These are phyloP conservation scores for Sphenostylis stenocarpa DNA, from an alignment of 306 rosid species.

Conservation along the genomic window DNA sequence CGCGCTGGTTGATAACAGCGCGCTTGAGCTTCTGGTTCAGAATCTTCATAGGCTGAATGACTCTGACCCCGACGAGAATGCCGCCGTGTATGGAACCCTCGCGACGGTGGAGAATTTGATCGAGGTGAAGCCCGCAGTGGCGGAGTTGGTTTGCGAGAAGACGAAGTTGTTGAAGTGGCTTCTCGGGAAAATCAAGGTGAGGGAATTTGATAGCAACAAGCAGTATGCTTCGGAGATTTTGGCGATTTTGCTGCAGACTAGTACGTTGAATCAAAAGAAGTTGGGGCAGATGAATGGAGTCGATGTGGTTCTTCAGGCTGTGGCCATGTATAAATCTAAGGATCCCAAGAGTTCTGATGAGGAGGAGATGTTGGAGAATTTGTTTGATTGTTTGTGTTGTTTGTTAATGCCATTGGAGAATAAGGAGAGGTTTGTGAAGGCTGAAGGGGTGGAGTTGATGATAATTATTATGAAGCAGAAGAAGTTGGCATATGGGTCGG, in stretches of 20 bases:
- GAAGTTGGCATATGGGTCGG: conserved; percentile 93
- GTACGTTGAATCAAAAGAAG: conserved; percentile 72
- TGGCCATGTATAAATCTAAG: conserved; percentile 89
- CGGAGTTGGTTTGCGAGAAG: conserved; percentile 82
- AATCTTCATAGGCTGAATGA: conserved; percentile 69
- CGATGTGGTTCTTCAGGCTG: conserved; percentile 90
- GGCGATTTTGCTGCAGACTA: conserved; percentile 87
- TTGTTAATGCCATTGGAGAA: conserved; percentile 92
- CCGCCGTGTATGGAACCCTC: conserved; percentile 66
- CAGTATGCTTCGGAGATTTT: conserved; percentile 92
- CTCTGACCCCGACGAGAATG: conserved; percentile 71
- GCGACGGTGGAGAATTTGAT: conserved; percentile 86
- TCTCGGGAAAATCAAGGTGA: conserved; percentile 83
- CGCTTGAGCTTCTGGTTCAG: conserved; percentile 77
- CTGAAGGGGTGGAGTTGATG: conserved; percentile 98
- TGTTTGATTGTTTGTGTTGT: conserved; percentile 93
- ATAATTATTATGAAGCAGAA: conserved; percentile 92
- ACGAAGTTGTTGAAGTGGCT: conserved; percentile 84
- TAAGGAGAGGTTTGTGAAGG: conserved; percentile 91
- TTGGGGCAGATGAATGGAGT: conserved; percentile 97
- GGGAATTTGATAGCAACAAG: conserved; percentile 86
- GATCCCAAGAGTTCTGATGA: conserved; percentile 91
- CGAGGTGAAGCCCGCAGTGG: conserved; percentile 89
- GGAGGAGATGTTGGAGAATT: conserved; percentile 91
- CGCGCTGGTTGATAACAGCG: conserved; percentile 69